A percentile compares a stretch with the other conserved stretches of the same genome.
Conservation (phyloP, 1,139 yeast species). For the Nadsonia commutata region DNA sequence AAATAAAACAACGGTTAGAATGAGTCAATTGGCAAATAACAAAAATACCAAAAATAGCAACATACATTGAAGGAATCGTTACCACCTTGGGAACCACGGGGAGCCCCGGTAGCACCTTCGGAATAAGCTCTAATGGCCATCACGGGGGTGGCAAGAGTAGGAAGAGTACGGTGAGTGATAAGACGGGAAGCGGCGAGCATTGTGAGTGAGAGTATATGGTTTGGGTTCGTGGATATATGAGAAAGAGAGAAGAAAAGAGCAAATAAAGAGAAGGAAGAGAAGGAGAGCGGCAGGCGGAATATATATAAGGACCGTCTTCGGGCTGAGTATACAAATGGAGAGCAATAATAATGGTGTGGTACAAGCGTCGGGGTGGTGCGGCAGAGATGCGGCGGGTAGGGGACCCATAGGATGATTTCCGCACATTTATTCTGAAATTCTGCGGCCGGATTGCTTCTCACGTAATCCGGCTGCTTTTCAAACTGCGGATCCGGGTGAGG, state of each 20-base stretch:
- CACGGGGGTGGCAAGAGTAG: slow-evolving; percentile 7
- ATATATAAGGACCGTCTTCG: neutral
- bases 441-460: no score
- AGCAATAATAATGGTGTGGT: no score
- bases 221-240: slow-evolving; percentile 5
- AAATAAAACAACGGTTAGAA: neutral
- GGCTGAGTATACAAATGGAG: neutral
- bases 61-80: slow-evolving; percentile 38
- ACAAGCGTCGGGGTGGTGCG: no score
- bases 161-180: slow-evolving; percentile 5
- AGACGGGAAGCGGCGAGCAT: slow-evolving; percentile 10
- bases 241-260: neutral
- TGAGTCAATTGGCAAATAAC: neutral
- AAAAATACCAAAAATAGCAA: slow-evolving; percentile 5
- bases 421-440: no score
- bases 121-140: slow-evolving; percentile 31
- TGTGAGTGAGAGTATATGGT: slow-evolving; percentile 3
- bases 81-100: slow-evolving; percentile 32
- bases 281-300: neutral
- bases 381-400: no score
- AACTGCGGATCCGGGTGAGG: no score
- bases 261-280: neutral
- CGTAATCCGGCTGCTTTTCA: no score
- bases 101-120: slow-evolving; percentile 42
- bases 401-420: no score